Percentiles rank a stretch among this genome's conserved stretches.
Evolutionary conservation across 108 stramenopile genomes (phyloP).

Genomic region (Aurantiochytrium sp.): DNA sequence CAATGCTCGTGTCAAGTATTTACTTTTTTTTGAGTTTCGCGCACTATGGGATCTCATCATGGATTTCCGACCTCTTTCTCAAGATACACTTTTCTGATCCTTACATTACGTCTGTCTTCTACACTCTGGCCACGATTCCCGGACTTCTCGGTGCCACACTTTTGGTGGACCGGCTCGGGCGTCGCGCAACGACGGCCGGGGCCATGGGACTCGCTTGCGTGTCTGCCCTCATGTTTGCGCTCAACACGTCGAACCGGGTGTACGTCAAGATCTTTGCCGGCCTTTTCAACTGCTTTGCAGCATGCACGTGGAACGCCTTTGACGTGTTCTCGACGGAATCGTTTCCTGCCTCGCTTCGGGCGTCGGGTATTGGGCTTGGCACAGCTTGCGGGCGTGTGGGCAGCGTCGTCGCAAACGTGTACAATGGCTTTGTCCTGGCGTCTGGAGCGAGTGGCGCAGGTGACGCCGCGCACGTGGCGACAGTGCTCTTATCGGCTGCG

Average conservation of each 20-base stretch:
- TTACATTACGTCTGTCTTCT: not conserved
- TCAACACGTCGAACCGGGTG: not conserved
- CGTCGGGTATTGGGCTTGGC: not conserved
- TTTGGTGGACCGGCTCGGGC: not conserved
- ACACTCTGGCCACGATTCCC: not conserved
- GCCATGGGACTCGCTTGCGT: not conserved
- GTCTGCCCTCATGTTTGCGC: not conserved
- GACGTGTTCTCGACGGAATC: not conserved
- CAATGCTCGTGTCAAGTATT: not conserved
- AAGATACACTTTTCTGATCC: constrained; percentile 13
- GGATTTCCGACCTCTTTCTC: constrained; percentile 6
- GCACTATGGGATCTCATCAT: not conserved
- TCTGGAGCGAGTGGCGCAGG: not conserved
- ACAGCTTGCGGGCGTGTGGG: not conserved
- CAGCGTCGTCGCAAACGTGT: not conserved
- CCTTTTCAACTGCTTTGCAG: not conserved
- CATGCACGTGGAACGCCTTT: constrained; percentile 7
- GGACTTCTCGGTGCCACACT: not conserved
- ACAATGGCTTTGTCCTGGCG: not conserved
- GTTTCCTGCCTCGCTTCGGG: not conserved
- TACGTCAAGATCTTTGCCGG: not conserved
- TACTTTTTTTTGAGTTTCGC: constrained; percentile 11
- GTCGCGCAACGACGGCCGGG: not conserved
- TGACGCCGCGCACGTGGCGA: not conserved
- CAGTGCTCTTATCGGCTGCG: not conserved